A percentile compares a stretch with the other conserved stretches of the same genome.
Evolutionary conservation across 2,329 filamentous ascomycete species (phyloP).

Genomic region (Nemania sp.): DNA sequence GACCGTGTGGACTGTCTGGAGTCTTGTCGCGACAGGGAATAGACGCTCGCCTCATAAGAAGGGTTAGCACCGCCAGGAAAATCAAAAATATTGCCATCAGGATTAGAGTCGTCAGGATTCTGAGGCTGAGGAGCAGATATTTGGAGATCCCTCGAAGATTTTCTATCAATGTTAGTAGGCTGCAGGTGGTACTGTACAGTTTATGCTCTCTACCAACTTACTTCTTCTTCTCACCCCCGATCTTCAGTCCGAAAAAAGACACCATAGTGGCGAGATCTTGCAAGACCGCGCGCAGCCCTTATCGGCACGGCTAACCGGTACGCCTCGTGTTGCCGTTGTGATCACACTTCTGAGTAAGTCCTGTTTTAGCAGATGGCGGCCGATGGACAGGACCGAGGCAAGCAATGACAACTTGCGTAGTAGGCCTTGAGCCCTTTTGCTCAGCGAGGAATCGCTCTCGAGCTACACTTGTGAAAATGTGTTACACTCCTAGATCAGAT

Average conservation of each 20-base stretch:
- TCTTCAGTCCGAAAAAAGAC: constrained; percentile 61
- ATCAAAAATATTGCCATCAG: constrained; percentile 17
- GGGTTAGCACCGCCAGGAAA: constrained; percentile 18
- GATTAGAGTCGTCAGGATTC: constrained; percentile 14
- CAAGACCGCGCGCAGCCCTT: neutral
- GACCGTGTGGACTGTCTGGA: constrained; percentile 43
- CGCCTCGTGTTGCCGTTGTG: neutral
- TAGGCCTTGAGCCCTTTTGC: no score
- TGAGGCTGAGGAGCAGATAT: constrained; percentile 32
- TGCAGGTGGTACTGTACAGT: constrained; percentile 7
- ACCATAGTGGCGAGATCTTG: constrained; percentile 48
- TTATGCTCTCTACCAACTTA: constrained; percentile 42
- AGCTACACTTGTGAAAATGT: no score
- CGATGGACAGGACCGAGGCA: no score
- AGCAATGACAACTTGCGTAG: no score
- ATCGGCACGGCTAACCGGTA: constrained; percentile 10
- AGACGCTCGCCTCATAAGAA: constrained; percentile 18
- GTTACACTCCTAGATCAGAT: no score
- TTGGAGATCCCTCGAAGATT: constrained; percentile 40
- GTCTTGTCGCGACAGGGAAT: constrained; percentile 43
- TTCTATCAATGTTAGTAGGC: constrained; percentile 37
- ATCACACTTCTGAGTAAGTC: neutral
- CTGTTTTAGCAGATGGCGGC: no score
- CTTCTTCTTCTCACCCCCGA: constrained; percentile 57
- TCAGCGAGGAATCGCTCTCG: no score